These are phyloP conservation scores for Alisma plantagoaquatica DNA, from an alignment of 106 monocot genomes.

Conservation along the genomic window DNA sequence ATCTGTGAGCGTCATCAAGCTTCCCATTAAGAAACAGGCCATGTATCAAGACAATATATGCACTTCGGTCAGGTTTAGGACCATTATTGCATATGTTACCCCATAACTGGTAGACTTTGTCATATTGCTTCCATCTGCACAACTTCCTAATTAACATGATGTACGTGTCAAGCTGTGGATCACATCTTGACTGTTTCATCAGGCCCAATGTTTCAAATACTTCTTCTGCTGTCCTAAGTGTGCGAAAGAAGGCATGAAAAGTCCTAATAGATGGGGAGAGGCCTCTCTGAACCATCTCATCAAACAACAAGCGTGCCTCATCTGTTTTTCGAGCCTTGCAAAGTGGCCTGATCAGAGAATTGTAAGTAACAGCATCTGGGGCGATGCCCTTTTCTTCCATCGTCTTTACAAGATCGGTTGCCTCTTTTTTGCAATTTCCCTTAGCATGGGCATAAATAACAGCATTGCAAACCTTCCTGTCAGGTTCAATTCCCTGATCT, in stretches of 20 bases:
- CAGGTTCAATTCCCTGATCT: slow-evolving; percentile 38
- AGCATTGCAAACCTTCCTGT: slow-evolving; percentile 80
- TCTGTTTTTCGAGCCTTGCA: slow-evolving; percentile 36
- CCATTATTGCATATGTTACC: slow-evolving; percentile 42
- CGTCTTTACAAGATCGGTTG: slow-evolving; percentile 36
- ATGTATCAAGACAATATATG: slow-evolving; percentile 80
- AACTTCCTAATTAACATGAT: slow-evolving; percentile 90
- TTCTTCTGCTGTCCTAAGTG: slow-evolving; percentile 39
- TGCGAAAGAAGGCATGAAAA: slow-evolving; percentile 68
- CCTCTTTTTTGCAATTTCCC: slow-evolving; percentile 38
- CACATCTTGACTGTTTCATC: slow-evolving; percentile 47
- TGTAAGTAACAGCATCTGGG: slow-evolving; percentile 71
- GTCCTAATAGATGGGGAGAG: slow-evolving; percentile 60
- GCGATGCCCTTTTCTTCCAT: slow-evolving; percentile 60
- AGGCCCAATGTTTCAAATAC: slow-evolving; percentile 49
- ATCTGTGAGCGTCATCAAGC: slow-evolving; percentile 60
- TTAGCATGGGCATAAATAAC: slow-evolving; percentile 73
- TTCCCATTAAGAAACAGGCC: slow-evolving; percentile 87
- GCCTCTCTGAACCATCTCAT: slow-evolving; percentile 53
- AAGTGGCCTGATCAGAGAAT: slow-evolving; percentile 66
- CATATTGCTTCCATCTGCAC: slow-evolving; percentile 70
- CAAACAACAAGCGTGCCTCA: slow-evolving; percentile 44
- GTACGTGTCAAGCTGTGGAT: slow-evolving; percentile 56
- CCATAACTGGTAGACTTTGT: slow-evolving; percentile 68
- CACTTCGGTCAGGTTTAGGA: slow-evolving; percentile 61